These are phyloP conservation scores for Stachybotrys elegans DNA, from an alignment of 2,329 filamentous ascomycete species.

Conservation along the genomic window DNA sequence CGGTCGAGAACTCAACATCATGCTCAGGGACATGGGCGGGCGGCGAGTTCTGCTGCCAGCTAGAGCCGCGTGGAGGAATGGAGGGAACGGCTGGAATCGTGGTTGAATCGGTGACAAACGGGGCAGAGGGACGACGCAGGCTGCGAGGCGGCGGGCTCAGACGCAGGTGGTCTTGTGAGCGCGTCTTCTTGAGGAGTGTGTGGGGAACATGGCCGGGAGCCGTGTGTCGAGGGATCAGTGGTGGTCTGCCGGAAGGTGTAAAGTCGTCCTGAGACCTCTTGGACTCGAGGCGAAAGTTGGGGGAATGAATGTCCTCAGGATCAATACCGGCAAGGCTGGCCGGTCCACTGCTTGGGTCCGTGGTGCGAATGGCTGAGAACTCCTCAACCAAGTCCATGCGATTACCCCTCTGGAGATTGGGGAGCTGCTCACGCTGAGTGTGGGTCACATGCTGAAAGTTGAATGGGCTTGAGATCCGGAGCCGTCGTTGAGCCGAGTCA, in stretches of 20 bases:
- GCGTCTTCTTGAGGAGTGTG: slow-evolving; percentile 32
- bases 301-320: slow-evolving; percentile 11
- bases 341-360: slow-evolving; percentile 11
- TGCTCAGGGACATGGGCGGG: too few relatives aligned
- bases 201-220: slow-evolving; percentile 19
- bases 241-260: slow-evolving; percentile 10
- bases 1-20: too few relatives aligned
- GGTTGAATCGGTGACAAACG: slow-evolving; percentile 32
- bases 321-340: too few relatives aligned
- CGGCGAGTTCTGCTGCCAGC: too few relatives aligned
- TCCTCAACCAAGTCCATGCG: slow-evolving; percentile 38
- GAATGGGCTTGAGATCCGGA: slow-evolving; percentile 58
- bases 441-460: slow-evolving; percentile 64
- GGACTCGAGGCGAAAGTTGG: too few relatives aligned
- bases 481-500: slow-evolving; percentile 30
- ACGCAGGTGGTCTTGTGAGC: slow-evolving; percentile 46
- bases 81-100: slow-evolving; percentile 29
- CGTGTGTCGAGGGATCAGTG: slow-evolving; percentile 13
- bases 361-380: slow-evolving; percentile 33
- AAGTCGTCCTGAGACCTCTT: too few relatives aligned
- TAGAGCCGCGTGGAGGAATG: slow-evolving; percentile 48
- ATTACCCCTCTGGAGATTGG: slow-evolving; percentile 33
- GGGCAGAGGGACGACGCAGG: slow-evolving; percentile 40
- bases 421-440: slow-evolving; percentile 44
- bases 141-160: slow-evolving; percentile 36